Evolutionary conservation across 31 red algal species (phyloP).

Genomic region (Asparagopsis taxiformis): DNA sequence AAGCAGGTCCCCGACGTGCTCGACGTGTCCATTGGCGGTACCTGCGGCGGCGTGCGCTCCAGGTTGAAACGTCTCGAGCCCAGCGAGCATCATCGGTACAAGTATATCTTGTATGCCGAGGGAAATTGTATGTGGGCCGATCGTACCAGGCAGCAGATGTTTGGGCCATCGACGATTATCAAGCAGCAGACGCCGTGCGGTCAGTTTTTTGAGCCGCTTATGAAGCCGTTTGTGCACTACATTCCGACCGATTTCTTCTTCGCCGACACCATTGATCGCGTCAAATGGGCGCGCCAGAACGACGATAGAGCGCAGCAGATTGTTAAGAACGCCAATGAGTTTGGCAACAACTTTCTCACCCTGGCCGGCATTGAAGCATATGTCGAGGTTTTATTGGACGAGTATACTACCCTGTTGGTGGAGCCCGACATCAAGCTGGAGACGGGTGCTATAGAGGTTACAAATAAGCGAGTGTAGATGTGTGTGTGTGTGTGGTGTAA

Average conservation of each 20-base stretch:
- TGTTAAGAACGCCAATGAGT: conserved; percentile 83
- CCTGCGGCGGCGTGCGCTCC: conserved; percentile 52
- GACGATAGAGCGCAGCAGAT: conserved; percentile 59
- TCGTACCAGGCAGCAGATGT: conserved; percentile 74
- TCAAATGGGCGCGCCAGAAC: conserved; percentile 59
- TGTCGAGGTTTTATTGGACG: conserved; percentile 80
- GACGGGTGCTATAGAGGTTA: conserved; percentile 77
- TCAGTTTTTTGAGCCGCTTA: conserved; percentile 91
- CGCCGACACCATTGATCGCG: conserved; percentile 51
- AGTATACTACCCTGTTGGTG: conserved; percentile 80
- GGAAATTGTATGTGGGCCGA: conserved; percentile 99
- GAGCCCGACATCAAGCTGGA: conserved; percentile 68
- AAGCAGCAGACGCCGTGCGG: conserved; percentile 98
- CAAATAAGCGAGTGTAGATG: conserved; percentile 48
- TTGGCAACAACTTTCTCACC: conserved; percentile 78
- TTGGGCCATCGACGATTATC: conserved; percentile 84
- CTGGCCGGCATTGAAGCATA: conserved; percentile 73
- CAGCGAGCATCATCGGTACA: conserved; percentile 73
- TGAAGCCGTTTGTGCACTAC: conserved; percentile 79
- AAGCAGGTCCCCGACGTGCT: conserved; percentile 48
- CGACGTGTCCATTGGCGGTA: conserved; percentile 82
- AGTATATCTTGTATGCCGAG: conserved; percentile 94
- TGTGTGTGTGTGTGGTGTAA: no score
- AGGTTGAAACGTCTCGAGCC: conserved; percentile 51
- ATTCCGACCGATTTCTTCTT: conserved; percentile 91